These are phyloP conservation scores for Nicotiana rustica DNA, from an alignment of 305 asterid species.

Conservation along the genomic window DNA sequence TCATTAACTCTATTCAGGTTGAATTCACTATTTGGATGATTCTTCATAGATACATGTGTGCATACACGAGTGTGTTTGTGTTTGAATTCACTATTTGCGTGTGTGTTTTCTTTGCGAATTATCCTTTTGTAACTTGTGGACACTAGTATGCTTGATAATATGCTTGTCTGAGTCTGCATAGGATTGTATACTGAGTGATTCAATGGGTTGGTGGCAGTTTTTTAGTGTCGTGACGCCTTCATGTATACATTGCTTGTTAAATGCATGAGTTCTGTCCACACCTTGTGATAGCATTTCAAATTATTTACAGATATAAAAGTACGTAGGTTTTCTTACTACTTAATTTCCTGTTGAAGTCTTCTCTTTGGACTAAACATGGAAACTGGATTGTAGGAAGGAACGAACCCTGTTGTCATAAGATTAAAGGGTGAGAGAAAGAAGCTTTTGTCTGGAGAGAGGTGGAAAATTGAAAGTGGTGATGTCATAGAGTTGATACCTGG, in stretches of 20 bases:
- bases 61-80: neutral
- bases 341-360: neutral
- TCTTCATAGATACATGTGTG: neutral
- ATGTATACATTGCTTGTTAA: neutral
- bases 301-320: conserved; percentile 10
- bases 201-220: conserved; percentile 13
- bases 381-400: conserved; percentile 69
- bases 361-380: conserved; percentile 3
- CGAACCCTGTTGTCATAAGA: conserved; percentile 85
- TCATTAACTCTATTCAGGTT: neutral
- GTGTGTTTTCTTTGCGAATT: neutral
- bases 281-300: conserved; percentile 11
- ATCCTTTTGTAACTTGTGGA: conserved; percentile 7
- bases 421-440: conserved; percentile 68
- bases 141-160: neutral
- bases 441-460: conserved; percentile 71
- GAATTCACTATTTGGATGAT: neutral
- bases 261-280: neutral
- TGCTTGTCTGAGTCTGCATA: neutral
- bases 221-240: neutral
- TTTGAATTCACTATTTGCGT: no score
- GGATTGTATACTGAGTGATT: neutral
- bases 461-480: conserved; percentile 71
- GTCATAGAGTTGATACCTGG: conserved; percentile 90
- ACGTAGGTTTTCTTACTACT: neutral